phyloP scores from a whole-genome alignment of 1,284 basidiomycete species.

The Pascua guehoae region DNA sequence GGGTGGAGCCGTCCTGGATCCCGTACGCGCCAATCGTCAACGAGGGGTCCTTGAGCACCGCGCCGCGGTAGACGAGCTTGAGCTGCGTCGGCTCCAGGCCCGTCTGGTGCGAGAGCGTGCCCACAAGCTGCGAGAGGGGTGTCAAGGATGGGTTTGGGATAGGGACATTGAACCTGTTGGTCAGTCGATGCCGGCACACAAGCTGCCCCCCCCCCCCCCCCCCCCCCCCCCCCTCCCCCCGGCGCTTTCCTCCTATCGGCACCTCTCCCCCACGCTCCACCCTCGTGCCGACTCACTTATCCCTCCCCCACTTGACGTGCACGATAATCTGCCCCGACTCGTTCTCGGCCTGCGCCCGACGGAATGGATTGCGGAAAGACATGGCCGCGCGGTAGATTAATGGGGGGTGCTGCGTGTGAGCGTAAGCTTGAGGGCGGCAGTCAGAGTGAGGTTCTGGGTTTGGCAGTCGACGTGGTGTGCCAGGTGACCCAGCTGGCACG shows the following conservation, averaged over 20 bases:
- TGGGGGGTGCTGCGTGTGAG: constrained; percentile 1
- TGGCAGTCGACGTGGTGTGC: too few relatives aligned
- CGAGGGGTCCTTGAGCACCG: constrained; percentile 47
- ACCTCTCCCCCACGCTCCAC: not conserved
- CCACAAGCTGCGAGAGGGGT: constrained; percentile 39
- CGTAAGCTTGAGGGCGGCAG: too few relatives aligned
- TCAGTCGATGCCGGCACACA: not conserved
- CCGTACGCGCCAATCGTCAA: constrained; percentile 48
- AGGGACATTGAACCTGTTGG: constrained; percentile 47
- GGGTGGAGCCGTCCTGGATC: constrained; percentile 39
- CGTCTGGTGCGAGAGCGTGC: constrained; percentile 45
- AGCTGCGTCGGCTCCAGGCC: constrained; percentile 35
- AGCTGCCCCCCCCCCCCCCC: not conserved
- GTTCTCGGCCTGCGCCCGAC: constrained; percentile 40
- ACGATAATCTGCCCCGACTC: constrained; percentile 38
- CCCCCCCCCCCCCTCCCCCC: too few relatives aligned
- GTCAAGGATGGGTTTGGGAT: constrained; percentile 45
- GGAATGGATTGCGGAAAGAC: constrained; percentile 44
- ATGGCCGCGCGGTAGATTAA: constrained; percentile 12
- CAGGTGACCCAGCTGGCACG: too few relatives aligned
- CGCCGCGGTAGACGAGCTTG: constrained; percentile 49
- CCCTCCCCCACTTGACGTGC: constrained; percentile 44
- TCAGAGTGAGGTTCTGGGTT: not conserved
- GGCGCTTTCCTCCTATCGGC: not conserved
- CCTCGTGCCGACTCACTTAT: constrained; percentile 29